Conservation (phyloP, 495 filamentous ascomycete genomes). For the Tuber calosporum region DNA sequence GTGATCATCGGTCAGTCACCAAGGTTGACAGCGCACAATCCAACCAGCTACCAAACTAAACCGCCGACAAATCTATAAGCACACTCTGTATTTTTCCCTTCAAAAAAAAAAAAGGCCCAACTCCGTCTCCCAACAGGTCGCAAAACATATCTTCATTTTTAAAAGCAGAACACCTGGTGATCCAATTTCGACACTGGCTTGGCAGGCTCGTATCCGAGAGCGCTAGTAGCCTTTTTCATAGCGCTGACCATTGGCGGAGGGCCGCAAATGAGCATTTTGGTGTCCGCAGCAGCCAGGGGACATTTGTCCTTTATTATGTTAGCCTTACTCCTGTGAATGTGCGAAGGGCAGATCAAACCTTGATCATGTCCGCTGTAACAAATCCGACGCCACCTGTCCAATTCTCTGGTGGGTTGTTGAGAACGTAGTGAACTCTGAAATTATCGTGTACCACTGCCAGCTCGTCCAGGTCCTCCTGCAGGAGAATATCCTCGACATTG, state of each 20-base stretch:
- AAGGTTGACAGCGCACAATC: background rate
- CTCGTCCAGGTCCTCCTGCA: constrained; percentile 81
- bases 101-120: background rate
- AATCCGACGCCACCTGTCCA: constrained; percentile 91
- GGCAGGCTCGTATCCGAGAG: constrained; percentile 82
- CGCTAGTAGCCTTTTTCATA: constrained; percentile 91
- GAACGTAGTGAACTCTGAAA: constrained; percentile 84
- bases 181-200: constrained; percentile 90
- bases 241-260: constrained; percentile 94
- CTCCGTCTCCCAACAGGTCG: background rate
- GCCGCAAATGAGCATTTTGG: constrained; percentile 94
- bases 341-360: constrained; percentile 48
- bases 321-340: constrained; percentile 10
- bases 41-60: background rate
- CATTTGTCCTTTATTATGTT: constrained; percentile 58
- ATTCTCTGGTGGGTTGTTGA: constrained; percentile 87
- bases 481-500: constrained; percentile 80
- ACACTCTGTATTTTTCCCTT: background rate
- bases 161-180: constrained; percentile 98
- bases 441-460: constrained; percentile 65
- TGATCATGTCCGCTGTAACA: constrained; percentile 91
- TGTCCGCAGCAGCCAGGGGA: constrained; percentile 71
- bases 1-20: background rate
- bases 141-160: constrained; percentile 40
- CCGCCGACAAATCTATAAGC: background rate